Evolutionary conservation across 345 rosid species (phyloP).

Genomic region (Salix brachista): DNA sequence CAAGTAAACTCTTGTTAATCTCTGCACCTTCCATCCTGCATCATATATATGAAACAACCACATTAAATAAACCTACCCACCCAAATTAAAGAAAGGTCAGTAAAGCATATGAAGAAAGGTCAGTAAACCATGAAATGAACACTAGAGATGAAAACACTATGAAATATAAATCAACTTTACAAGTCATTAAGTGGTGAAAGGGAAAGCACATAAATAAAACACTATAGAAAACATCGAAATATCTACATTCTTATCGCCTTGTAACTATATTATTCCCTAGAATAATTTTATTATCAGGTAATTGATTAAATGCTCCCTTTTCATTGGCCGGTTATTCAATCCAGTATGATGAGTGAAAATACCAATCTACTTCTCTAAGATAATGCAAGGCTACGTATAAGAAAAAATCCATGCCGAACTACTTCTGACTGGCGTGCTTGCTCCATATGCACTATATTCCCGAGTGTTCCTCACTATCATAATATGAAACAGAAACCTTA

Average conservation of each 20-base stretch:
- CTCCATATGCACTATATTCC: background rate
- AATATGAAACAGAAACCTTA: background rate
- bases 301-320: background rate
- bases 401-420: background rate
- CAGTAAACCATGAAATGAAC: background rate
- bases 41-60: constrained; percentile 15
- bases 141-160: background rate
- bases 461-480: background rate
- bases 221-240: background rate
- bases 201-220: background rate
- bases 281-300: background rate
- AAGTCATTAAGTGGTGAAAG: background rate
- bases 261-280: background rate
- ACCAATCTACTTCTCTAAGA: constrained; percentile 6
- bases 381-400: background rate
- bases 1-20: constrained; percentile 96
- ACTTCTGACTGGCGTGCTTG: background rate
- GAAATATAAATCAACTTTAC: background rate
- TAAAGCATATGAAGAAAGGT: background rate
- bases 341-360: background rate
- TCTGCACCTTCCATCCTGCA: constrained; percentile 99
- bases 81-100: background rate
- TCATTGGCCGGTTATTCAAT: background rate
- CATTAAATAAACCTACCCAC: constrained; percentile 6
- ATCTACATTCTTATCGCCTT: background rate